Evolutionary conservation across 176 grass and related monocot species (phyloP), one percentile per base, ranked within the genome.

Genomic region (Guadua angustifolia): DNA sequence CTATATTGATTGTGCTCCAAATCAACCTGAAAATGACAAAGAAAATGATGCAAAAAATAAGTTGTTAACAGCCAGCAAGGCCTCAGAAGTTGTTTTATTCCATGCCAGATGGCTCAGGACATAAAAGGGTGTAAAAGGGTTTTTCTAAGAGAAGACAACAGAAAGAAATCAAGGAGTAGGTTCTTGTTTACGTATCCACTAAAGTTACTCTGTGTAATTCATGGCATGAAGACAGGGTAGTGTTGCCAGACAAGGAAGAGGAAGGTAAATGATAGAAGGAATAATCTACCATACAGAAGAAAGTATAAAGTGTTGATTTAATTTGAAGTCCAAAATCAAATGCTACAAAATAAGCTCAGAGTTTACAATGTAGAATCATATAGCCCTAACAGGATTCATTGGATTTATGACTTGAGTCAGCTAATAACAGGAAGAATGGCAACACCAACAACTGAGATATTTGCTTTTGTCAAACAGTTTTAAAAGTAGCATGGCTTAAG

Each of bases 1-100:
- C 96, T 84, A 87, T 95, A 99, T 43, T 99, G 96, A 73, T 99
- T 95, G 82, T 99, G 96, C 87, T 99, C 96, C 91, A 99, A 92
- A 92, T 99, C 96, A 58, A 99, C 93, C 96, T 99, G 93, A 84
- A 79, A 83, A 88, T 63, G 69, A 62, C 19, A 75, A 35, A 84
- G 5, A 74, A 69, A 71, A 76, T 43, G 10, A 63, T 79, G 15
- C 29, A 56, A 79, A 59, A 5, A 58, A 19, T 82, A 79, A 78
- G 3, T 78, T 80, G 17, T 36, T 73, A 57, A 68, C 32, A 45
- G 25, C 74, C 36, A 32, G 8, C 17, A 39, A 75, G 32, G 4
- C 21, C 24, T 75, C 53, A 9, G 49, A 47, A 68, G 3, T 75
- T 63, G 33, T 70, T 75, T 56, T 58, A 72, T 67, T 82, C 26